Percentiles rank a stretch among this genome's conserved stretches.
phyloP scores from a whole-genome alignment of 2,329 filamentous ascomycete species.

The Colletotrichum aenigma region DNA sequence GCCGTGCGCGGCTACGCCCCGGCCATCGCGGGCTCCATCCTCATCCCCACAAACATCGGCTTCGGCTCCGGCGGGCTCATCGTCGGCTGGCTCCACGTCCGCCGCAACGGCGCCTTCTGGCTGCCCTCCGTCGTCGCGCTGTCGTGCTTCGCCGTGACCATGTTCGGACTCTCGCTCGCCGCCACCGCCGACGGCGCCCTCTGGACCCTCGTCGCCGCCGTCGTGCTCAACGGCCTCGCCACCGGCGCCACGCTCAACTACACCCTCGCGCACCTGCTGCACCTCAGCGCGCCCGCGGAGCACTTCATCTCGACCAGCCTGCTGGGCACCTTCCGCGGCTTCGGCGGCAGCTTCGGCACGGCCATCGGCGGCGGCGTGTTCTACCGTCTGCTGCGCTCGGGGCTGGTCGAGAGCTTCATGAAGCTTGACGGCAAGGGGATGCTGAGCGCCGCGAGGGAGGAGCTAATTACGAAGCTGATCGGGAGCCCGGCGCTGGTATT shows the following conservation, averaged over 20 bases:
- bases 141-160: slow-evolving; percentile 63
- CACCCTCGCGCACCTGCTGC: slow-evolving; percentile 78
- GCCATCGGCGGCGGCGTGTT: slow-evolving; percentile 82
- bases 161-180: slow-evolving; percentile 59
- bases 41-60: slow-evolving; percentile 82
- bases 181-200: slow-evolving; percentile 57
- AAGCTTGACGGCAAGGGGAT: slow-evolving; percentile 42
- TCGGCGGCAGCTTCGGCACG: slow-evolving; percentile 81
- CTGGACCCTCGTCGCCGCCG: slow-evolving; percentile 58
- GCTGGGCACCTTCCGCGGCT: slow-evolving; percentile 79
- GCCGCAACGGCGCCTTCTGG: slow-evolving; percentile 76
- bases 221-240: slow-evolving; percentile 74
- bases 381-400: slow-evolving; percentile 60
- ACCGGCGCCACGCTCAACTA: slow-evolving; percentile 81
- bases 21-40: slow-evolving; percentile 73
- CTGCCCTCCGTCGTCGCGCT: slow-evolving; percentile 64
- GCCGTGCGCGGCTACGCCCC: slow-evolving; percentile 74
- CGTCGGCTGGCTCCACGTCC: slow-evolving; percentile 78
- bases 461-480: slow-evolving; percentile 51
- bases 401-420: slow-evolving; percentile 62
- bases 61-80: slow-evolving; percentile 77
- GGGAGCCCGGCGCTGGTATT: slow-evolving; percentile 57
- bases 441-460: slow-evolving; percentile 35
- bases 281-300: slow-evolving; percentile 68
- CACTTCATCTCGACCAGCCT: slow-evolving; percentile 80